Base-by-base conservation (phyloP, 495 filamentous ascomycete species). In the Aspergillus conjunctus region DNA sequence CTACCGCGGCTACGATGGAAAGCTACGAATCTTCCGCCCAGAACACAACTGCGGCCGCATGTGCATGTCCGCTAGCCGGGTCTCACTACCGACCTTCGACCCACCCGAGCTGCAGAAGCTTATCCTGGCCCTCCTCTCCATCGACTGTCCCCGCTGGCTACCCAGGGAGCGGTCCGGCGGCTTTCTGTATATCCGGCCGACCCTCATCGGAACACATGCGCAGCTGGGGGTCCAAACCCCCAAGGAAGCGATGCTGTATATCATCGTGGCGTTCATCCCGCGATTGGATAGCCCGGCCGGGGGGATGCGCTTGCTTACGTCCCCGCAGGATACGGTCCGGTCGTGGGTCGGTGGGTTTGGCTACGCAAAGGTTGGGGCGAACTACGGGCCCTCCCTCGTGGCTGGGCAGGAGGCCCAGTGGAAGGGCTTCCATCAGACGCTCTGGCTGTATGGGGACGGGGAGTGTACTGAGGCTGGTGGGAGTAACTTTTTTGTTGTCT, bases 401-500 rank as follows among this genome's bases (percentile, higher is more conserved):
- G 63, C 68, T 12, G n/a, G 44, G n/a, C 56, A 59, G 17, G 59
- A 66, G n/a, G 69, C 69, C 3, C 8, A 26, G 0, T 14, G 18
- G 0, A 44, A 45, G 8, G 71, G 71, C 0, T 69, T 53, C 39
- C 59, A 73, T 17, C 71, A 73, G 60, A 57, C 63, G 7, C 59
- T 73, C 1, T 73, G 69, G 71, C 66, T 73, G 9, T 68, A 67
- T 45, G 68, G 66, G 3, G 87, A 93, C 73, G 88, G 92, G 58
- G 90, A 82, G 65, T 82, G 91, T 22, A 96, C 92, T 26, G 91
- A 96, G 73, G 91, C 90, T n/a, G 91, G 91, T 43, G 92, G 90
- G 49, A 96, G 93, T 89, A 96, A 96, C 71, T 81, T 95, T 61
- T 96, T 95, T 65, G 83, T 85, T 3, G 87, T 86, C 15, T 74